Percentiles rank a stretch among this genome's conserved stretches.
Evolutionary conservation across 2,329 filamentous ascomycete species (phyloP).

Genomic region (Tympanopsis confertula): DNA sequence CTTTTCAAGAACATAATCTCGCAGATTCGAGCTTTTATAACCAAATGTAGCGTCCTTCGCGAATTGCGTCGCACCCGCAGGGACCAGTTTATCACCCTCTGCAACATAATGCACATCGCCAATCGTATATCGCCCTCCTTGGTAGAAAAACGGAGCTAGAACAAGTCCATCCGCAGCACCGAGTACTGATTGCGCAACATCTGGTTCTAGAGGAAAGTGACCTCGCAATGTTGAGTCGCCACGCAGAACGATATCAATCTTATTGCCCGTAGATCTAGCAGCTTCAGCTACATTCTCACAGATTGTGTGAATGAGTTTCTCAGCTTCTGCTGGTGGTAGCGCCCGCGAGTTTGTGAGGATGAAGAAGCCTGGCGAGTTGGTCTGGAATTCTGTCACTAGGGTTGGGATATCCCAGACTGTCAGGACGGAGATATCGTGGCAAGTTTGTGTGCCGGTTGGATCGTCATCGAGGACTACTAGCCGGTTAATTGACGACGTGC

Average conservation of each 20-base stretch:
- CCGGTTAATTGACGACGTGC: constrained; percentile 4
- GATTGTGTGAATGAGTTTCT: constrained; percentile 34
- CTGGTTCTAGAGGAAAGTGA: constrained; percentile 42
- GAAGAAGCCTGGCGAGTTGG: constrained; percentile 36
- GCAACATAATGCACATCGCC: constrained; percentile 45
- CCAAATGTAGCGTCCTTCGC: constrained; percentile 46
- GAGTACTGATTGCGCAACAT: constrained; percentile 35
- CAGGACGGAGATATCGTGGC: constrained; percentile 41
- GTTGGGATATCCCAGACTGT: constrained; percentile 36
- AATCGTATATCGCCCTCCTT: constrained; percentile 45
- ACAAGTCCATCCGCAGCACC: constrained; percentile 39
- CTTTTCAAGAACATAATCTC: constrained; percentile 42
- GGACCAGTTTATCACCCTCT: constrained; percentile 33
- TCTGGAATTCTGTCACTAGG: constrained; percentile 29
- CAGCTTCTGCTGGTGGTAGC: constrained; percentile 33
- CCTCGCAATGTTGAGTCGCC: constrained; percentile 45
- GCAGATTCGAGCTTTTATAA: constrained; percentile 38
- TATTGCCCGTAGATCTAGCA: constrained; percentile 19
- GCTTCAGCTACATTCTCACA: constrained; percentile 34
- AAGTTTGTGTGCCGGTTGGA: constrained; percentile 50
- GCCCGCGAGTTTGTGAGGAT: constrained; percentile 49
- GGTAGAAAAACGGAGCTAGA: constrained; percentile 45
- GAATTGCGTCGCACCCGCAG: constrained; percentile 40
- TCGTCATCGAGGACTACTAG: constrained; percentile 38
- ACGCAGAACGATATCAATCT: constrained; percentile 42